phyloP scores from a whole-genome alignment of 75 land plant species.

The Pinus tabuliformis region DNA sequence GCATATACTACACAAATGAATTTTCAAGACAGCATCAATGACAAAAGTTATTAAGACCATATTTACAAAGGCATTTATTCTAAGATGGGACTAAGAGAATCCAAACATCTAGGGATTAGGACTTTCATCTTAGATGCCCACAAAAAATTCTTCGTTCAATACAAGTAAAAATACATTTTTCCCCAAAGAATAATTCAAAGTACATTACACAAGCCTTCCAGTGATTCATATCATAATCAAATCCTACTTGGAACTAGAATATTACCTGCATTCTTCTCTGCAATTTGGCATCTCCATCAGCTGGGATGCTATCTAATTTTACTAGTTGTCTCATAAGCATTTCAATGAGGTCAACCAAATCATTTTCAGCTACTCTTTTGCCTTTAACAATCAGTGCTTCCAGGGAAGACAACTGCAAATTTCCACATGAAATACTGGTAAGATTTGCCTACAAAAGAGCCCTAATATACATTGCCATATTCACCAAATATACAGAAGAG shows the following conservation, averaged over 20 bases:
- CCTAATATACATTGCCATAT: too few species aligned
- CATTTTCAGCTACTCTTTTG: conserved; percentile 51
- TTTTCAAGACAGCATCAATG: not conserved
- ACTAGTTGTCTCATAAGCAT: conserved; percentile 69
- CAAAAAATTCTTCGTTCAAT: not conserved
- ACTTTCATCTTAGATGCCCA: not conserved
- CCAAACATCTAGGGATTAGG: too few species aligned
- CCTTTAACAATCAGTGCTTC: conserved; percentile 62
- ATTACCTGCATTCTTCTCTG: conserved; percentile 78
- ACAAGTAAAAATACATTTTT: not conserved
- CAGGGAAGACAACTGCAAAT: conserved; percentile 60
- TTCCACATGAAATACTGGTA: not conserved
- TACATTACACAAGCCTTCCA: not conserved
- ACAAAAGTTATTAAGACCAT: not conserved
- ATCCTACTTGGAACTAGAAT: not conserved
- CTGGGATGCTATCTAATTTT: conserved; percentile 67
- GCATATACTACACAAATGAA: not conserved
- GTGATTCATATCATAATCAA: not conserved
- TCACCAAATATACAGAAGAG: not conserved
- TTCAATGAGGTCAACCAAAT: conserved; percentile 50
- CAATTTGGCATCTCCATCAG: conserved; percentile 72
- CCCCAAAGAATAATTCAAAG: not conserved
- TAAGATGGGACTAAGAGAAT: too few species aligned
- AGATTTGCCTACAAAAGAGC: not conserved
- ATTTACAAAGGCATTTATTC: not conserved